Percentiles rank a stretch among this genome's conserved stretches.
Evolutionary conservation across 2,329 filamentous ascomycete species (phyloP).

Genomic region (Aureobasidium sp.): DNA sequence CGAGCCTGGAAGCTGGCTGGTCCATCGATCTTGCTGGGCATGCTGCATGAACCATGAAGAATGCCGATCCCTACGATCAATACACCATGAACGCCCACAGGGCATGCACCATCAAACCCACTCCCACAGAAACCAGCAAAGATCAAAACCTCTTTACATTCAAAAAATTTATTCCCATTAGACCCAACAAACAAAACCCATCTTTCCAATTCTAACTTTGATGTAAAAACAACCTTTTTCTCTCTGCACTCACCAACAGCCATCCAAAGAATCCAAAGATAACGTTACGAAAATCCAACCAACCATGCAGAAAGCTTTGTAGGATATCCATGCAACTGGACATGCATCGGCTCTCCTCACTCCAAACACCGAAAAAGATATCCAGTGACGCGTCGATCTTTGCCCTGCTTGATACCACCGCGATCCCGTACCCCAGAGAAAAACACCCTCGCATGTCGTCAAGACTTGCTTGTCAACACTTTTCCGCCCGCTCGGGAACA

Average conservation of each 20-base stretch:
- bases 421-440: neutral
- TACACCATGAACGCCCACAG: neutral
- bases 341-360: slow-evolving; percentile 11
- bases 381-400: slow-evolving; percentile 7
- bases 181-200: neutral
- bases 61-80: neutral
- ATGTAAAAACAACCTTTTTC: neutral
- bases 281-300: neutral
- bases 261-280: neutral
- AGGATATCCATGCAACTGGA: neutral
- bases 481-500: neutral
- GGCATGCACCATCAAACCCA: neutral
- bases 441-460: neutral
- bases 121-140: neutral
- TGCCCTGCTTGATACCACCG: neutral
- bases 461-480: slow-evolving; percentile 1
- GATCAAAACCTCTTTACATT: too few relatives aligned
- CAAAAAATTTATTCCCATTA: neutral
- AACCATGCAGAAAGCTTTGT: neutral
- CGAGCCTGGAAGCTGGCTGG: neutral
- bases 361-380: neutral
- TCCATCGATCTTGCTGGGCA: neutral
- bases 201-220: neutral
- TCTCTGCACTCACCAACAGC: neutral
- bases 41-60: neutral